Evolutionary conservation across 768 basidiomycete genomes (phyloP), one percentile per base, ranked within the genome.

Genomic region (Psilocybe sp.): DNA sequence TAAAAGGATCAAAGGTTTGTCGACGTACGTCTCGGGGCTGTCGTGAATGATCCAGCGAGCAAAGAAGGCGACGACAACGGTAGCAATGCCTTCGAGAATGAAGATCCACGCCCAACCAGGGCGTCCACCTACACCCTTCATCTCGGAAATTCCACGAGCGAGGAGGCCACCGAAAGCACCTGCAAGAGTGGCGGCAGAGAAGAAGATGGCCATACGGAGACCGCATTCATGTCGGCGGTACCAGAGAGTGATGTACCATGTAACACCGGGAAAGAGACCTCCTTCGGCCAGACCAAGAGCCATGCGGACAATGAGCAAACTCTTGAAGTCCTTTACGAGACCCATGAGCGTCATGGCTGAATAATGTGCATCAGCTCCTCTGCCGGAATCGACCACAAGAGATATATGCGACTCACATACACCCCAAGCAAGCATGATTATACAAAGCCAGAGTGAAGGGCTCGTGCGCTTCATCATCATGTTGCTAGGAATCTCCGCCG

Each of bases 81-180:
- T 68, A 14, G 51, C 52, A n/a, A 68, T 5, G 37, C 66, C 66
- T 41, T 68, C 66, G 23, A 68, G 44, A 37, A 68, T 66, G 52
- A 68, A 68, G 34, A 68, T 68, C 65, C 67, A 66, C 5, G 67
- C 55, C 67, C 65, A 68, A n/a, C 67, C 67, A 3, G 65, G 59
- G 34, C 49, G 53, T 4, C 61, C 64, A 11, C 63, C 60, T 9
- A 62, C 44, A 14, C 62, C 60, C 7, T 58, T 51, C 61, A 68
- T 57, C 40, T 64, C 59, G 3, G 58, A 56, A 33, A 68, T 68
- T 13, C 51, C 65, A 39, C 59, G 59, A 31, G 67, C 67, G 15
- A 68, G 59, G 14, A 68, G 55, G 18, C 65, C 67, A 41, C 63
- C 63, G 33, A 66, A 68, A 15, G 67, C 67, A 13, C 67, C 67